phyloP scores from a whole-genome alignment of 2,329 filamentous ascomycete species.

The Microdochium trichocladiopsis region DNA sequence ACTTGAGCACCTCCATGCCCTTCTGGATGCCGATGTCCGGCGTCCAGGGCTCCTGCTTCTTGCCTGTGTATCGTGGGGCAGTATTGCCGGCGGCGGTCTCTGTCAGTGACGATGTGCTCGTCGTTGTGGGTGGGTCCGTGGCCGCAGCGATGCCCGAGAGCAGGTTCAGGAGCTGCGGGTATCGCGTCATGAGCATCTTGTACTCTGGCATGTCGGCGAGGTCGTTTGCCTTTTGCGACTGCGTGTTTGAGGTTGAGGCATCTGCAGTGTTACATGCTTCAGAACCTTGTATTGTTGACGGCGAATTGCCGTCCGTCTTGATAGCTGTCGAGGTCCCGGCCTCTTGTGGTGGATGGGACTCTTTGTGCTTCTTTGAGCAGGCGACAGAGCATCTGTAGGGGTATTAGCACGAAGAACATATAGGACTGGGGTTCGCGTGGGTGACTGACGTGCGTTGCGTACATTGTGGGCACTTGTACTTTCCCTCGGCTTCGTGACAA shows the following conservation, averaged over 20 bases:
- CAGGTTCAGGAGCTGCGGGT: constrained; percentile 16
- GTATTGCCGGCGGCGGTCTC: constrained; percentile 5
- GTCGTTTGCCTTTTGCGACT: constrained; percentile 3
- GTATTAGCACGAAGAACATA: constrained; percentile 1
- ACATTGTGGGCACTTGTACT: constrained; percentile 59
- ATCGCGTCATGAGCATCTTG: constrained; percentile 15
- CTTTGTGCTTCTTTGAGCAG: constrained; percentile 46
- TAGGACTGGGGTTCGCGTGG: background rate
- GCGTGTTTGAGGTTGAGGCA: background rate
- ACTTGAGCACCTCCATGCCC: constrained; percentile 46
- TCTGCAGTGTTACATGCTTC: background rate
- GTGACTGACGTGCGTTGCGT: constrained; percentile 47
- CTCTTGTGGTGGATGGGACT: constrained; percentile 33
- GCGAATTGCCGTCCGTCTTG: background rate
- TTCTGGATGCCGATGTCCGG: constrained; percentile 49
- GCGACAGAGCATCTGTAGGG: constrained; percentile 47
- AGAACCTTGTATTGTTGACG: background rate
- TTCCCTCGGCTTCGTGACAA: constrained; percentile 42
- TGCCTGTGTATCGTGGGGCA: constrained; percentile 16
- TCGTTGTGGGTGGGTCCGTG: constrained; percentile 17
- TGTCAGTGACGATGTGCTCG: background rate
- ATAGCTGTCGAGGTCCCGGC: background rate
- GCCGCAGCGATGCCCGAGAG: constrained; percentile 19
- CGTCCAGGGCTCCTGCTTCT: constrained; percentile 42
- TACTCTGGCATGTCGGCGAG: constrained; percentile 20